Conservation (phyloP, 805 yeast genomes). For the Barnettozyma vustinii region DNA sequence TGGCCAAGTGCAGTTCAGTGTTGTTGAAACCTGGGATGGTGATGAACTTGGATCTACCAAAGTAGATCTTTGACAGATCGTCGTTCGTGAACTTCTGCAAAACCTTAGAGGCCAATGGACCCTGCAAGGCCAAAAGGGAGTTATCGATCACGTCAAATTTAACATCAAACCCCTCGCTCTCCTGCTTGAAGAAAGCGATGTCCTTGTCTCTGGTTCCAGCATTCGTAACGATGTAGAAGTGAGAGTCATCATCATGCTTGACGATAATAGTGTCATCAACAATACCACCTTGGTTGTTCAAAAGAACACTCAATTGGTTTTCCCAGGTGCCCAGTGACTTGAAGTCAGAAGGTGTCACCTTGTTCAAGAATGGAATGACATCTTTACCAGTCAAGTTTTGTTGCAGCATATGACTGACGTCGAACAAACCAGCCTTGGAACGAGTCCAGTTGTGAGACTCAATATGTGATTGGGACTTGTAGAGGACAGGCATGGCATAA, state of each 20-base stretch:
- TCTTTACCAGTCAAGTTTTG: constrained; percentile 70
- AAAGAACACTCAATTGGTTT: constrained; percentile 72
- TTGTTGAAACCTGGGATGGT: constrained; percentile 30
- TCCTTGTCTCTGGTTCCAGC: constrained; percentile 93
- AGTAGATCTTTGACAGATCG: constrained; percentile 56
- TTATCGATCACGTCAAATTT: constrained; percentile 52
- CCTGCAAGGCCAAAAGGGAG: constrained; percentile 85
- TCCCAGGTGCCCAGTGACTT: constrained; percentile 46
- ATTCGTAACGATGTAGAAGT: constrained; percentile 85
- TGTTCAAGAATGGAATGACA: constrained; percentile 63
- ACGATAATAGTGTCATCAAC: constrained; percentile 92
- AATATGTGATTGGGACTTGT: constrained; percentile 78
- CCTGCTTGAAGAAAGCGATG: constrained; percentile 51
- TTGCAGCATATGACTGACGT: constrained; percentile 97
- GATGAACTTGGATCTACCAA: constrained; percentile 52
- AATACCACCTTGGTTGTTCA: constrained; percentile 74
- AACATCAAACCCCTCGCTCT: constrained; percentile 34
- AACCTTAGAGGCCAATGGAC: constrained; percentile 73
- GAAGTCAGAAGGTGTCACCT: constrained; percentile 85
- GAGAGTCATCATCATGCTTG: constrained; percentile 58
- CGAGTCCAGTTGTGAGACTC: constrained; percentile 96
- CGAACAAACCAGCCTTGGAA: constrained; percentile 81
- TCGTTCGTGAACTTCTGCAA: constrained; percentile 58
- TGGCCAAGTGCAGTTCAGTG: constrained; percentile 64
- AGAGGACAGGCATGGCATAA: constrained; percentile 90